phyloP scores from a whole-genome alignment of 2,329 filamentous ascomycete genomes.

The Polychaeton citri region DNA sequence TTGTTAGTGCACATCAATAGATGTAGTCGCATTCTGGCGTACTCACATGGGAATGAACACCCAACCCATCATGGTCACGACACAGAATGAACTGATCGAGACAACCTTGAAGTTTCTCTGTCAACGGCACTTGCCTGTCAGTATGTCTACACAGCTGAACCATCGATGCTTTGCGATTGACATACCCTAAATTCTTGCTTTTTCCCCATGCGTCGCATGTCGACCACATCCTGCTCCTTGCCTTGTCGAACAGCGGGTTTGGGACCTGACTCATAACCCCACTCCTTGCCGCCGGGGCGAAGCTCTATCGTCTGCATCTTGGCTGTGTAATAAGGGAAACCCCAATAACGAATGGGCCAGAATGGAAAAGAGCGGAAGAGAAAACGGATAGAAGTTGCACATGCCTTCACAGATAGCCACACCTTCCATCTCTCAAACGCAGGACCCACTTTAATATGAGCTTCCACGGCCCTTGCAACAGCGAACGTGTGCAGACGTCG shows the following conservation, averaged over 20 bases:
- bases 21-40: no score
- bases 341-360: no score
- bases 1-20: no score
- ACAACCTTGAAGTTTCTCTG: background rate
- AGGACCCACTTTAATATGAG: no score
- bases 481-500: no score
- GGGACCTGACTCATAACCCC: background rate
- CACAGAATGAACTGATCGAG: background rate
- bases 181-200: constrained; percentile 26
- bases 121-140: background rate
- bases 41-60: constrained; percentile 37
- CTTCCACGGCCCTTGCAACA: no score
- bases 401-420: no score
- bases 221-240: constrained; percentile 17
- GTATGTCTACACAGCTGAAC: no score
- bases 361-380: no score
- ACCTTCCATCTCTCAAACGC: no score
- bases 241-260: background rate
- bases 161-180: no score
- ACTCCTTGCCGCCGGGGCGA: background rate
- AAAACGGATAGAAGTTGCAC: no score
- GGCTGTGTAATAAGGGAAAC: background rate
- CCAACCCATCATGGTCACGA: constrained; percentile 6
- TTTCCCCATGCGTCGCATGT: constrained; percentile 35
- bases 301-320: background rate